Evolutionary conservation across 2,329 filamentous ascomycete genomes (phyloP), one percentile per base, ranked within the genome.

Genomic region (Alternaria solani): DNA sequence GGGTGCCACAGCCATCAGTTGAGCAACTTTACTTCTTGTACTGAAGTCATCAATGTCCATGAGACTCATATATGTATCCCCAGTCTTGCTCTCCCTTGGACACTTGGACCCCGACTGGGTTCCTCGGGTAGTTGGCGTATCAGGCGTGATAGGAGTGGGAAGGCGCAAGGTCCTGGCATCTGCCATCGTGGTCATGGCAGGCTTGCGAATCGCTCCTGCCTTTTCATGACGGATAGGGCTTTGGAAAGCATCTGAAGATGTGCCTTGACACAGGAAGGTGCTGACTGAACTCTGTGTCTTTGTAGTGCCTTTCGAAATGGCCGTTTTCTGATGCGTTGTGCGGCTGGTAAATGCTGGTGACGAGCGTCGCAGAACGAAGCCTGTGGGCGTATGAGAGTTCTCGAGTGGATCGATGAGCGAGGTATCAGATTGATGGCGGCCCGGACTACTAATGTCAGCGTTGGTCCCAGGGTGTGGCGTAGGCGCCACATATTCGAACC

Each of bases 1-100:
- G 0, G 69, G 70, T 28, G 65, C 66, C 7, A 69, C 53, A 3
- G 59, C 66, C 65, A 69, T 67, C 7, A 70, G 44, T 2, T 67
- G 51, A 0, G 67, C 65, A 7, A 70, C 67, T 16, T 69, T 65
- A 7, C 49, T 56, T 4, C 71, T 58, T 4, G 59, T 4, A 4
- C 39, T 12, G 23, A 63, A 63, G 26, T 70, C 61, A 0, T 43
- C 26, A 9, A 72, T 69, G 25, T 71, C 64, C 5, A 53, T 26
- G 7, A 72, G 49, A 4, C 47, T 62, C 11, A 66, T 34, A 4
- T 51, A 53, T 4, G 44, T 18, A 8, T 39, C 25, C 5, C 32
- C n/a, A 12, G 11, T 16, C 28, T 7, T 51, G 18, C 55, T 36
- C 8, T 46, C 42, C 16, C 18, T 28, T 4, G 2, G 4, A 7